These are phyloP conservation scores for Plectosphaerella plurivora DNA, from an alignment of 2,329 filamentous ascomycete genomes.

Conservation along the genomic window DNA sequence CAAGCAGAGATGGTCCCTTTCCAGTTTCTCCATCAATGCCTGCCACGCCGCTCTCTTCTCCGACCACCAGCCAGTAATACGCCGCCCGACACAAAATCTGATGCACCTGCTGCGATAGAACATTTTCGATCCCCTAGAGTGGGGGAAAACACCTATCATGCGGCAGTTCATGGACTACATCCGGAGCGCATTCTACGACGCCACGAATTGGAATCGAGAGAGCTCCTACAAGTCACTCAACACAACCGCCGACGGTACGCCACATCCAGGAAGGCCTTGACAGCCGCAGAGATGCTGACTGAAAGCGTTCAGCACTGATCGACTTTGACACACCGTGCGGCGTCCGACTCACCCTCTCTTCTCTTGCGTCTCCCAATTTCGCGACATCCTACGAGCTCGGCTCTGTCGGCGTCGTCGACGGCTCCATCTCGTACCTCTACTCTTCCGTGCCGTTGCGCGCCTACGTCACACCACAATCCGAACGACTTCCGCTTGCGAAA, in stretches of 20 bases:
- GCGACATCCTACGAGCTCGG: slow-evolving; percentile 91
- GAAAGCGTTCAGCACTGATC: slow-evolving; percentile 60
- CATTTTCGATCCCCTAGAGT: neutral
- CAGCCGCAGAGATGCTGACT: neutral
- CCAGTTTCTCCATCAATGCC: neutral
- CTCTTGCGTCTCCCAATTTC: slow-evolving; percentile 87
- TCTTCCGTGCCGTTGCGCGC: slow-evolving; percentile 74
- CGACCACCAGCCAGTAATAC: neutral
- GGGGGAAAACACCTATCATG: slow-evolving; percentile 47
- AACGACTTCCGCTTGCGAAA: slow-evolving; percentile 68
- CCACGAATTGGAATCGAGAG: slow-evolving; percentile 84
- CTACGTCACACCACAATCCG: slow-evolving; percentile 63
- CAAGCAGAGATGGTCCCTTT: neutral
- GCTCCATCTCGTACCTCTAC: slow-evolving; percentile 95
- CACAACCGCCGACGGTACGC: slow-evolving; percentile 71
- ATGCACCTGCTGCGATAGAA: neutral
- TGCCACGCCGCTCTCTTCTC: neutral
- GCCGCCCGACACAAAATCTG: neutral
- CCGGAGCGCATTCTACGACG: slow-evolving; percentile 82
- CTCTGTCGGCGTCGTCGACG: slow-evolving; percentile 86
- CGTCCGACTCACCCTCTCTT: slow-evolving; percentile 81
- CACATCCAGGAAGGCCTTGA: neutral
- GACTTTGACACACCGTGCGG: slow-evolving; percentile 85
- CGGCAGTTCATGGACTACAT: slow-evolving; percentile 97
- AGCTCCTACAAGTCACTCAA: slow-evolving; percentile 89